Percentiles rank a stretch among this genome's conserved stretches.
Conservation (phyloP, 1,284 basidiomycete genomes). For the Exobasidium rhododendri region DNA sequence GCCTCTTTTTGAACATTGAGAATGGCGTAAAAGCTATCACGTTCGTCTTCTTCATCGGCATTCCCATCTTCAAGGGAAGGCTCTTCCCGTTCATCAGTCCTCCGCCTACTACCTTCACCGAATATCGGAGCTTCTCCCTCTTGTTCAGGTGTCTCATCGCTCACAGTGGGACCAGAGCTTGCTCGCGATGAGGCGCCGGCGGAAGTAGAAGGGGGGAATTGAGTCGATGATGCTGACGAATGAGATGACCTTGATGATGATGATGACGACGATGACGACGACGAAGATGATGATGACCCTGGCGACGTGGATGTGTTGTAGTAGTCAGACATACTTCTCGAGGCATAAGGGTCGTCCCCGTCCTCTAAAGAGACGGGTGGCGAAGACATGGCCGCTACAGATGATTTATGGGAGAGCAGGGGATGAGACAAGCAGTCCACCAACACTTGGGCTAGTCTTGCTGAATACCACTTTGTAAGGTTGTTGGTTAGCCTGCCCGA, state of each 20-base stretch:
- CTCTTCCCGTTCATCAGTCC: background rate
- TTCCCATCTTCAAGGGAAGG: constrained; percentile 2
- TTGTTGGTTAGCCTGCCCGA: too few relatives aligned
- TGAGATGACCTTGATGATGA: constrained; percentile 8
- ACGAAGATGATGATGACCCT: constrained; percentile 10
- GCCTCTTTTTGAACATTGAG: constrained; percentile 68
- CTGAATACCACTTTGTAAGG: too few relatives aligned
- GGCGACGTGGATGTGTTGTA: background rate
- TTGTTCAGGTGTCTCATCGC: constrained; percentile 7
- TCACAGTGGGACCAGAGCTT: background rate
- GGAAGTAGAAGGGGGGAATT: background rate
- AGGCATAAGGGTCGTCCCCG: constrained; percentile 10
- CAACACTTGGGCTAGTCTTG: too few relatives aligned
- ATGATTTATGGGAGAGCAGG: too few relatives aligned
- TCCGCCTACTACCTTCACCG: background rate
- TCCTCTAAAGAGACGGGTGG: background rate
- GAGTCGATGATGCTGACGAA: background rate
- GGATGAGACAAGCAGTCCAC: too few relatives aligned
- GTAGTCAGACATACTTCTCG: constrained; percentile 1
- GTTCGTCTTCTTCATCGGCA: constrained; percentile 25
- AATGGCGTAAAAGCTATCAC: constrained; percentile 55
- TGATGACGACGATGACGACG: background rate
- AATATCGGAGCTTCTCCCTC: constrained; percentile 3
- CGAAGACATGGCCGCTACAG: background rate
- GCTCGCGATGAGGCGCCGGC: background rate